Evolutionary conservation across 345 rosid species (phyloP).

Genomic region (rapeseed (Brassica napus)): DNA sequence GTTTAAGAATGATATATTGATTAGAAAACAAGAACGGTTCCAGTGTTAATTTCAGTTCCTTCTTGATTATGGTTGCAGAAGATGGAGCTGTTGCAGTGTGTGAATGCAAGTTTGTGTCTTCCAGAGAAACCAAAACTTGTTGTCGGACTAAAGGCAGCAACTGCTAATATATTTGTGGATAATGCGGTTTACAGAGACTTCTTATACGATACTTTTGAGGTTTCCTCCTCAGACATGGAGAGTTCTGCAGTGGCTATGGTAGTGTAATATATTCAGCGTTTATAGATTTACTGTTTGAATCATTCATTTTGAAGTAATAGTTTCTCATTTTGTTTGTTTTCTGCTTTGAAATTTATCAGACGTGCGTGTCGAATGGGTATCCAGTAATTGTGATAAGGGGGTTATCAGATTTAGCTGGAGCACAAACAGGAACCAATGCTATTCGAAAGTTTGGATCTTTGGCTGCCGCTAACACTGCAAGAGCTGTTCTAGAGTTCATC

Average conservation of each 20-base stretch:
- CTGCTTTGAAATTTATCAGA: slow-evolving; percentile 32
- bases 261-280: not conserved
- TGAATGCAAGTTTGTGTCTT: slow-evolving; percentile 54
- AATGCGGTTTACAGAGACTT: slow-evolving; percentile 55
- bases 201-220: slow-evolving; percentile 40
- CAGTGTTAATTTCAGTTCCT: not conserved
- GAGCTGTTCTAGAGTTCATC: slow-evolving; percentile 45
- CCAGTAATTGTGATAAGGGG: slow-evolving; percentile 50
- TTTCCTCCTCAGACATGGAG: slow-evolving; percentile 58
- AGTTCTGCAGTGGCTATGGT: slow-evolving; percentile 59
- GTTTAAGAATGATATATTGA: not conserved
- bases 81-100: slow-evolving; percentile 47
- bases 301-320: not conserved
- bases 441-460: slow-evolving; percentile 41
- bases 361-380: slow-evolving; percentile 54
- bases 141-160: slow-evolving; percentile 46
- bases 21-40: not conserved
- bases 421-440: slow-evolving; percentile 39
- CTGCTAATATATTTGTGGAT: slow-evolving; percentile 53
- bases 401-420: slow-evolving; percentile 54
- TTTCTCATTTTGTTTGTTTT: not conserved
- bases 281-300: not conserved
- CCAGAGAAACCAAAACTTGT: slow-evolving; percentile 50
- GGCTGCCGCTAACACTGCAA: slow-evolving; percentile 49
- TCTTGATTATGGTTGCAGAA: slow-evolving; percentile 32